Evolutionary conservation across 1,284 basidiomycete genomes (phyloP).

Genomic region (Ustilago nuda): DNA sequence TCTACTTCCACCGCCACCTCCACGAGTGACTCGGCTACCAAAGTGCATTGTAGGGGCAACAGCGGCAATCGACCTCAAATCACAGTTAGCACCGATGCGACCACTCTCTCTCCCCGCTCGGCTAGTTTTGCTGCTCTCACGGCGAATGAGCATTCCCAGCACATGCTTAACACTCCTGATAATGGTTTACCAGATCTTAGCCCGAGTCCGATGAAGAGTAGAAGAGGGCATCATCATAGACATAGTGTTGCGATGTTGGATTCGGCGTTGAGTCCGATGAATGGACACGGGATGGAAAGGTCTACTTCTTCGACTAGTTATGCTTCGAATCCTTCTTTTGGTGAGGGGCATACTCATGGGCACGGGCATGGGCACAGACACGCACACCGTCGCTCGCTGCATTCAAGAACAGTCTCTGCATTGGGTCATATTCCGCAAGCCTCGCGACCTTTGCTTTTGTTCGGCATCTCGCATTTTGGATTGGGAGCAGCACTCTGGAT

Average conservation of each 20-base stretch:
- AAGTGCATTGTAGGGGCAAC: constrained; percentile 32
- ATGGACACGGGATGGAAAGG: constrained; percentile 36
- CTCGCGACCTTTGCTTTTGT: constrained; percentile 70
- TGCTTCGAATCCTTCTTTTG: constrained; percentile 30
- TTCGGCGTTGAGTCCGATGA: constrained; percentile 31
- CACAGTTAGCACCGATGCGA: constrained; percentile 48
- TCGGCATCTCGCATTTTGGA: constrained; percentile 71
- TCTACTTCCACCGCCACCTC: constrained; percentile 3
- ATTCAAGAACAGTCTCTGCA: constrained; percentile 31
- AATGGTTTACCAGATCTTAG: constrained; percentile 25
- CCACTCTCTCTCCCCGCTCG: constrained; percentile 45
- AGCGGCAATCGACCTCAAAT: constrained; percentile 54
- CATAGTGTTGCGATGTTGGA: constrained; percentile 60
- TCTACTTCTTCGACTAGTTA: constrained; percentile 32
- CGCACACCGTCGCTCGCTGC: constrained; percentile 33
- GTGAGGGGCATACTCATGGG: constrained; percentile 1
- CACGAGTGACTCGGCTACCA: constrained; percentile 3
- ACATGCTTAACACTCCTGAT: constrained; percentile 24
- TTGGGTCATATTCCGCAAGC: constrained; percentile 68
- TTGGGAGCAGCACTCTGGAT: constrained; percentile 81
- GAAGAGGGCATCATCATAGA: constrained; percentile 57
- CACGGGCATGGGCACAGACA: constrained; percentile 32
- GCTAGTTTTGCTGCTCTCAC: constrained; percentile 44
- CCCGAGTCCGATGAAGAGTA: constrained; percentile 50
- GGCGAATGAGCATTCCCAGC: constrained; percentile 8